Conservation (phyloP, 768 basidiomycete species). For the Rhodotorula diobovata region DNA sequence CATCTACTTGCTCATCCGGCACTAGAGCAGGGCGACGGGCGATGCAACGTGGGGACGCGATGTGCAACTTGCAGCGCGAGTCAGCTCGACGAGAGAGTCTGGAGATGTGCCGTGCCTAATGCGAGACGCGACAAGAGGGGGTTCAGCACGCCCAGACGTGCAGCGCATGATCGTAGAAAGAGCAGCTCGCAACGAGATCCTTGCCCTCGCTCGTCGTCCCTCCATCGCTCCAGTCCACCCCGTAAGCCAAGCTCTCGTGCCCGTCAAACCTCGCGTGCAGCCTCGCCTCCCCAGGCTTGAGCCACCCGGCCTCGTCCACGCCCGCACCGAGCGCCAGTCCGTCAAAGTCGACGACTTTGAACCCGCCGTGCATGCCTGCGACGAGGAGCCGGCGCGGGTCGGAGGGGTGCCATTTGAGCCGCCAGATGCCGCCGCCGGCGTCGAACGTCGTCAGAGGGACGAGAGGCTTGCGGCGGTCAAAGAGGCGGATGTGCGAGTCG, state of each 20-base stretch:
- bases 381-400: slow-evolving; percentile 65
- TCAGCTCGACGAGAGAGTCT: no score
- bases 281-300: slow-evolving; percentile 43
- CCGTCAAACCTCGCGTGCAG: slow-evolving; percentile 62
- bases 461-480: slow-evolving; percentile 69
- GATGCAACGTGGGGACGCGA: no score
- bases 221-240: slow-evolving; percentile 76
- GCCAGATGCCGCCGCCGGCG: slow-evolving; percentile 90
- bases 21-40: slow-evolving; percentile 6
- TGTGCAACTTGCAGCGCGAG: no score
- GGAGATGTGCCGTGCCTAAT: neutral
- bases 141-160: slow-evolving; percentile 60
- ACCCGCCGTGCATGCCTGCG: slow-evolving; percentile 98
- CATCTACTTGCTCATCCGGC: slow-evolving; percentile 76
- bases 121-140: neutral
- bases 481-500: slow-evolving; percentile 70
- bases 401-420: slow-evolving; percentile 90
- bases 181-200: slow-evolving; percentile 75
- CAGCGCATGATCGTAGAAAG: slow-evolving; percentile 87
- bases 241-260: slow-evolving; percentile 83
- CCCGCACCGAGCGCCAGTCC: slow-evolving; percentile 37
- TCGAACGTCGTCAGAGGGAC: slow-evolving; percentile 58
- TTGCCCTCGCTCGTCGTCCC: slow-evolving; percentile 41
- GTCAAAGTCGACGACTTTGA: slow-evolving; percentile 67
- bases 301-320: slow-evolving; percentile 14